Conservation (phyloP, 495 filamentous ascomycete genomes). For the Tuber brumale region DNA sequence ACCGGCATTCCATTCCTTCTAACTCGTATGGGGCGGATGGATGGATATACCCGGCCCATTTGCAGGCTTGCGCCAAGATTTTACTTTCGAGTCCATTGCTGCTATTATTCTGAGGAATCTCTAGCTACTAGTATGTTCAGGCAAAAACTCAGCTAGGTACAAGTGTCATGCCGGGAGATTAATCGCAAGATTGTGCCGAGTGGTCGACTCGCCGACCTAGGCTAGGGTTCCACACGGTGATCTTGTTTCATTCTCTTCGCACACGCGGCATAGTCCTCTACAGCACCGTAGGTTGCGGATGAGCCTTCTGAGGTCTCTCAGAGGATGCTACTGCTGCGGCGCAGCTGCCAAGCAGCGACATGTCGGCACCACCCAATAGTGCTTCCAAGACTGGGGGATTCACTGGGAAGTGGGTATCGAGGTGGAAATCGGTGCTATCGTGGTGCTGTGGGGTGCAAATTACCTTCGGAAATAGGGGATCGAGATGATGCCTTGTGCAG, state of each 20-base stretch:
- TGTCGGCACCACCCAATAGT: constrained; percentile 13
- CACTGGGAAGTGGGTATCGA: neutral
- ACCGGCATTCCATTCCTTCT: neutral
- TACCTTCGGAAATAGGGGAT: neutral
- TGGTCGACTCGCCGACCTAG: neutral
- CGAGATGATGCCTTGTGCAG: neutral
- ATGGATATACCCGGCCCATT: neutral
- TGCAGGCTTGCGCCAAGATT: neutral
- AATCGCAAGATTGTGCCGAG: neutral
- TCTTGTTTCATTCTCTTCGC: neutral
- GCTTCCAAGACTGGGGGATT: constrained; percentile 13
- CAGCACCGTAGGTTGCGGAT: constrained; percentile 1
- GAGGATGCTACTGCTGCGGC: neutral
- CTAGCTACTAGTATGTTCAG: neutral
- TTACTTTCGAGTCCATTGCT: neutral
- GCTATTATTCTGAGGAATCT: neutral
- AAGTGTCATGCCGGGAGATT: neutral
- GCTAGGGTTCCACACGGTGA: neutral
- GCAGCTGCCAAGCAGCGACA: constrained; percentile 6
- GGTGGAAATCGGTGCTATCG: neutral
- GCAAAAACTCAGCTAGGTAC: neutral
- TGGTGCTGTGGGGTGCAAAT: neutral
- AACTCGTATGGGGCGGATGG: neutral
- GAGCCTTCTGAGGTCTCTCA: neutral
- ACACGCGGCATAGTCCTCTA: neutral